Percentiles rank a stretch among this genome's conserved stretches.
These are phyloP conservation scores for Wickerhamomyces alni DNA, from an alignment of 805 yeast species.

Conservation along the genomic window DNA sequence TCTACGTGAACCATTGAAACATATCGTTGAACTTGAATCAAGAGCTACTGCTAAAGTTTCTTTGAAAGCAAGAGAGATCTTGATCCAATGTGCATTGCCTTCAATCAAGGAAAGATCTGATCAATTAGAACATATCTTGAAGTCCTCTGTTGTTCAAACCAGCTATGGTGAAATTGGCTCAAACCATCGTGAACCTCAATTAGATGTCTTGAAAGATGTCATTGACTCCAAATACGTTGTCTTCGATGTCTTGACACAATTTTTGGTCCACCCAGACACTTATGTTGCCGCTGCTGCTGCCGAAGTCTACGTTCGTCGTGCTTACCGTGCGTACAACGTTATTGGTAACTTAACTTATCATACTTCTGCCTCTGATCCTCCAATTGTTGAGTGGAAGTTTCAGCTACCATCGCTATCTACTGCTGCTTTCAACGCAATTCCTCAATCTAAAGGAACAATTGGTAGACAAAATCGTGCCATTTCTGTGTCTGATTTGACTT, in stretches of 20 bases:
- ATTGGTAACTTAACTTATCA: constrained; percentile 70
- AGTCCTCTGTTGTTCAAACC: constrained; percentile 84
- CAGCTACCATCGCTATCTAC: constrained; percentile 68
- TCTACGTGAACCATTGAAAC: constrained; percentile 66
- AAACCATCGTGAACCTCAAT: constrained; percentile 75
- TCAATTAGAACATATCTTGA: constrained; percentile 92
- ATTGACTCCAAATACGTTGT: constrained; percentile 95
- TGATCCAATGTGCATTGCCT: constrained; percentile 95
- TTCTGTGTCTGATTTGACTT: constrained; percentile 88
- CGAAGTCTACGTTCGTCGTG: constrained; percentile 93
- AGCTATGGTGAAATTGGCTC: constrained; percentile 80
- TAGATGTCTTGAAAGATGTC: constrained; percentile 78
- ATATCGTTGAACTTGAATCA: constrained; percentile 82
- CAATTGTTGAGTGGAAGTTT: constrained; percentile 84
- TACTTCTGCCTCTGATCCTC: constrained; percentile 40
- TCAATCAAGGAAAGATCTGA: constrained; percentile 94
- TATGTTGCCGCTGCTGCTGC: constrained; percentile 95
- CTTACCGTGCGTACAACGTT: constrained; percentile 92
- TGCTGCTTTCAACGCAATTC: constrained; percentile 71
- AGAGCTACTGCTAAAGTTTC: constrained; percentile 92
- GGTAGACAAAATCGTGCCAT: constrained; percentile 58
- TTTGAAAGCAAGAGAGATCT: constrained; percentile 89
- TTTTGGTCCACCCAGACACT: constrained; percentile 75
- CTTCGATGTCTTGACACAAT: constrained; percentile 91
- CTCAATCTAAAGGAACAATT: constrained; percentile 38